phyloP scores from a whole-genome alignment of 192 early-diverging fungal species.

The Dimargaris verticillata region DNA sequence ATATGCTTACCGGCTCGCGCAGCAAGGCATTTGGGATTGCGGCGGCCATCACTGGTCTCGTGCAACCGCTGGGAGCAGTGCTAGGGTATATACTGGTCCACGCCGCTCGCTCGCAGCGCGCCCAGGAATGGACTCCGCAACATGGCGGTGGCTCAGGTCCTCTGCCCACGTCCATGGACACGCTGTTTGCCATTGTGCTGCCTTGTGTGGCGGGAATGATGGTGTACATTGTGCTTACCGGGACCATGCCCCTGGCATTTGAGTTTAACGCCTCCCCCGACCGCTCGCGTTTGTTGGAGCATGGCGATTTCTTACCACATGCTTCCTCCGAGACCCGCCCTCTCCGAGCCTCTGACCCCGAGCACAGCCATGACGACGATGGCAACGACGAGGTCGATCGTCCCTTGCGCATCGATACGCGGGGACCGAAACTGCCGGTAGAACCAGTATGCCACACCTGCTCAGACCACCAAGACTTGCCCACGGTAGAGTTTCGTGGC shows the following conservation, averaged over 20 bases:
- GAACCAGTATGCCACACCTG: too few species aligned
- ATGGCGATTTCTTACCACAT: too few species aligned
- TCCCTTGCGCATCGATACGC: too few species aligned
- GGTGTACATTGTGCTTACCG: not conserved
- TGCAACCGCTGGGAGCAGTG: not conserved
- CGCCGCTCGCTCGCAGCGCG: not conserved
- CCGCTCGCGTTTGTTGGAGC: too few species aligned
- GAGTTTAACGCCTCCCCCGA: not conserved
- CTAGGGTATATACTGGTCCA: not conserved
- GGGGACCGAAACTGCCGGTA: too few species aligned
- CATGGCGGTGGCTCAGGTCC: not conserved
- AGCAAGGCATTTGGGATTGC: conserved; percentile 15
- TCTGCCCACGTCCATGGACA: not conserved
- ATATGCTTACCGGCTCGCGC: conserved; percentile 19
- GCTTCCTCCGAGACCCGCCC: too few species aligned
- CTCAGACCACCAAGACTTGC: too few species aligned
- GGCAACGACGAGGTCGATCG: too few species aligned
- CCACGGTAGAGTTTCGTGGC: too few species aligned
- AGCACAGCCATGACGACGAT: too few species aligned
- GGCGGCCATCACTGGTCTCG: not conserved
- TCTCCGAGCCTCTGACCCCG: too few species aligned
- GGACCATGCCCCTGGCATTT: not conserved
- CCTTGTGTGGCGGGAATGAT: not conserved
- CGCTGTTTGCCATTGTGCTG: not conserved
- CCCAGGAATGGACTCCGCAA: not conserved